phyloP scores from a whole-genome alignment of 2,329 filamentous ascomycete genomes.

The Amylocarpus encephaloides region DNA sequence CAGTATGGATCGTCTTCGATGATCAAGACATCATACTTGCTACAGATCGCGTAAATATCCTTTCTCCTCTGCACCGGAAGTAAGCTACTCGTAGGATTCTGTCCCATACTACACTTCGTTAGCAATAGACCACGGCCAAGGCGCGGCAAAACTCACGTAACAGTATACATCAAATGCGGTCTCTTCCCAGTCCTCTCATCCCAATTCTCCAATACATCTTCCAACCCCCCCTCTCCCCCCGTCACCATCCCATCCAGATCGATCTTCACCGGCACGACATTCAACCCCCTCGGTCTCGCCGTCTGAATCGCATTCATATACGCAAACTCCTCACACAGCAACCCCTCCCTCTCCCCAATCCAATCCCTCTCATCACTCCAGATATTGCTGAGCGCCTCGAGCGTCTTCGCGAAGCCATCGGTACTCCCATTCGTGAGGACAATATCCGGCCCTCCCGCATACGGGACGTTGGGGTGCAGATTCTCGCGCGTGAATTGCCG shows the following conservation, averaged over 20 bases:
- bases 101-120: constrained; percentile 58
- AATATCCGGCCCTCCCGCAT: constrained; percentile 68
- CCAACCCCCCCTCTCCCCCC: constrained; percentile 64
- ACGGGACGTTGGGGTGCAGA: constrained; percentile 76
- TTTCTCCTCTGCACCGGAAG: constrained; percentile 67
- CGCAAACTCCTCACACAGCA: constrained; percentile 74
- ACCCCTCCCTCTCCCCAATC: constrained; percentile 62
- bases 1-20: constrained; percentile 94
- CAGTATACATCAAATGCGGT: constrained; percentile 82
- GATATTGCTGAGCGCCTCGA: constrained; percentile 69
- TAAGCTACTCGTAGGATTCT: constrained; percentile 79
- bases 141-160: constrained; percentile 57
- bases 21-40: constrained; percentile 82
- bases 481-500: constrained; percentile 70
- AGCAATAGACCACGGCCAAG: background rate
- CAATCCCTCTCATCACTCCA: constrained; percentile 67
- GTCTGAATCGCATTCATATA: constrained; percentile 73
- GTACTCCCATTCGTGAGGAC: constrained; percentile 76
- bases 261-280: constrained; percentile 66
- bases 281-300: constrained; percentile 52
- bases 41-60: constrained; percentile 74
- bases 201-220: constrained; percentile 78
- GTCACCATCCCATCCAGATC: constrained; percentile 77
- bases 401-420: constrained; percentile 73
- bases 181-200: constrained; percentile 65